phyloP scores from a whole-genome alignment of 495 filamentous ascomycete species.

The Podospora tetraspora region DNA sequence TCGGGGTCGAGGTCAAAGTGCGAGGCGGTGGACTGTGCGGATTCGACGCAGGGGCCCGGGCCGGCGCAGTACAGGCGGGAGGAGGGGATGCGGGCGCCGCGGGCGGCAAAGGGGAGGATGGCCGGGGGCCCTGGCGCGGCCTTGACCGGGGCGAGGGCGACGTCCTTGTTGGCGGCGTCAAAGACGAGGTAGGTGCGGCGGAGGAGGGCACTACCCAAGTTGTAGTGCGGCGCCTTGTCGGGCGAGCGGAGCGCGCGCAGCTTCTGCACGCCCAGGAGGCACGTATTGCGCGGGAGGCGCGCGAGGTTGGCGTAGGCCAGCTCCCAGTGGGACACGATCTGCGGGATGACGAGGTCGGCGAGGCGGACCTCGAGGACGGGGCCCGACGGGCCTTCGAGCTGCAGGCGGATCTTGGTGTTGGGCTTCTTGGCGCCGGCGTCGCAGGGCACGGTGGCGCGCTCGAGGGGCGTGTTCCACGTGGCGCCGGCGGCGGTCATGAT shows the following conservation, averaged over 20 bases:
- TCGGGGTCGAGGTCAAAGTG: neutral
- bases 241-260: neutral
- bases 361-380: conserved; percentile 57
- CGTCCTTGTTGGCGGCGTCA: conserved; percentile 69
- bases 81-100: conserved; percentile 11
- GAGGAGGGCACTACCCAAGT: conserved; percentile 79
- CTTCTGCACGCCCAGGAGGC: conserved; percentile 60
- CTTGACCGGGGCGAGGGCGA: conserved; percentile 51
- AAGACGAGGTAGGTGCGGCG: conserved; percentile 81
- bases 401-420: conserved; percentile 54
- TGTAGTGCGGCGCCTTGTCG: conserved; percentile 27
- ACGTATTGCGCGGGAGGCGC: conserved; percentile 31
- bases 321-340: conserved; percentile 28
- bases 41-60: neutral
- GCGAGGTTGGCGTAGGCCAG: neutral
- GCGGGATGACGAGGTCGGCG: conserved; percentile 58
- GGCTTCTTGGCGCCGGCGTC: conserved; percentile 39
- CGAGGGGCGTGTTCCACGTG: conserved; percentile 35
- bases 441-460: conserved; percentile 60
- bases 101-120: conserved; percentile 10
- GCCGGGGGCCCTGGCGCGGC: neutral
- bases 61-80: conserved; percentile 10
- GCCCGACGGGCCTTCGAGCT: conserved; percentile 42
- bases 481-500: conserved; percentile 59
- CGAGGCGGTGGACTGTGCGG: neutral